phyloP scores from a whole-genome alignment of 2,329 filamentous ascomycete species.

The Cytospora chrysosperma region DNA sequence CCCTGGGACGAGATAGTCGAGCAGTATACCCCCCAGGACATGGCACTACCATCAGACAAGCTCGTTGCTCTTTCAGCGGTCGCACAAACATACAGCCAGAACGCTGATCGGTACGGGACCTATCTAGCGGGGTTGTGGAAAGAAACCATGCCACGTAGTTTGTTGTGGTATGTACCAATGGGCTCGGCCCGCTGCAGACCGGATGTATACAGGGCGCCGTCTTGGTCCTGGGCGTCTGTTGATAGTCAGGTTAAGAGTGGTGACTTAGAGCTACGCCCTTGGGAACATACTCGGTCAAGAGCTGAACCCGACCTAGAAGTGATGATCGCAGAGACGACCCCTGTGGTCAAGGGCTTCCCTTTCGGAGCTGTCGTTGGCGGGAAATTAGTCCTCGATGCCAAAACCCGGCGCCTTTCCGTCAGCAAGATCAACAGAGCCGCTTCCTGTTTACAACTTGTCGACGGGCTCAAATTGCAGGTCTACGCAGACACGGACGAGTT shows the following conservation, averaged over 20 bases:
- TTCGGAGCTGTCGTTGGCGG: not conserved
- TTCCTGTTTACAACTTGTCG: not conserved
- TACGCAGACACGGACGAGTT: not conserved
- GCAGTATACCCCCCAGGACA: not conserved
- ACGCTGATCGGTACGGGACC: not conserved
- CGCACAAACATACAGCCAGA: not conserved
- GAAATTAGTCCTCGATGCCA: not conserved
- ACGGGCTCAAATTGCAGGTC: not conserved
- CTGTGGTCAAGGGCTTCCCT: not conserved
- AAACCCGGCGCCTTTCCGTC: not conserved
- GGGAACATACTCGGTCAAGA: no score
- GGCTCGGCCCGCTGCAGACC: not conserved
- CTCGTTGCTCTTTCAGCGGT: not conserved
- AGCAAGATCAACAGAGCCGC: fast-evolving
- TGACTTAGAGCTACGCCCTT: no score
- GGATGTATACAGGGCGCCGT: not conserved
- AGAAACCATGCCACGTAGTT: not conserved
- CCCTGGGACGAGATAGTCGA: not conserved
- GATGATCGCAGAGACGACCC: not conserved
- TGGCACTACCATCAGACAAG: not conserved
- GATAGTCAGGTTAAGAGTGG: not conserved
- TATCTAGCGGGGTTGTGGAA: not conserved
- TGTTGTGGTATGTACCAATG: not conserved
- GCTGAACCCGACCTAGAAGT: not conserved
- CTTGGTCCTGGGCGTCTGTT: not conserved